Evolutionary conservation across 257 asterid species (phyloP).

Genomic region (Ehretia macrophylla): DNA sequence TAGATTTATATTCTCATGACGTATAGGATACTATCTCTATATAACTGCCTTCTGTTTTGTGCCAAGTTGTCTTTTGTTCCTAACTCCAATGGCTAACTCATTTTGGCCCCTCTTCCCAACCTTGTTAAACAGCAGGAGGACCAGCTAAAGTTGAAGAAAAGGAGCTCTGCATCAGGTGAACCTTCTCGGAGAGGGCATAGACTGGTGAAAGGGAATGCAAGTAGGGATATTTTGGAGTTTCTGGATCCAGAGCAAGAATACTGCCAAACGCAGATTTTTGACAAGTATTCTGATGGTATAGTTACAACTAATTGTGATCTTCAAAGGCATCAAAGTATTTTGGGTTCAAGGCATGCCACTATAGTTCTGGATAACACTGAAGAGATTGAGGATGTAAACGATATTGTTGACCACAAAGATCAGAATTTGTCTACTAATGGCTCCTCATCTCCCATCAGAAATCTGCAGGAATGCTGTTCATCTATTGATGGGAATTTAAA

Average conservation of each 20-base stretch:
- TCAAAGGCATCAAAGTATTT: conserved; percentile 26
- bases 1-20: neutral
- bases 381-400: conserved; percentile 27
- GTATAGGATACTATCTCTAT: neutral
- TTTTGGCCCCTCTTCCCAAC: conserved; percentile 11
- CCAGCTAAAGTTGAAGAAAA: conserved; percentile 8
- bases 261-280: conserved; percentile 12
- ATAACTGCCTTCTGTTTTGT: conserved; percentile 6
- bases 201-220: conserved; percentile 48
- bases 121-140: conserved; percentile 29
- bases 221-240: conserved; percentile 26
- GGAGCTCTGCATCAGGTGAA: conserved; percentile 10
- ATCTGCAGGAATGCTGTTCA: conserved; percentile 21
- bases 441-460: conserved; percentile 20
- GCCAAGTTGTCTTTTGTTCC: neutral
- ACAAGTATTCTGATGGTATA: conserved; percentile 16
- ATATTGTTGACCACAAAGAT: conserved; percentile 17
- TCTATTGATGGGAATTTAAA: conserved; percentile 23
- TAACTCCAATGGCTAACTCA: conserved; percentile 7
- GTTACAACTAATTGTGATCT: conserved; percentile 20
- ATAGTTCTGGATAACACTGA: conserved; percentile 22
- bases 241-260: conserved; percentile 32
- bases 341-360: conserved; percentile 18
- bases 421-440: conserved; percentile 13
- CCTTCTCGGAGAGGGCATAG: conserved; percentile 37